Base-by-base conservation (phyloP, 805 yeast species). In the Limtongozyma cylindracea region DNA sequence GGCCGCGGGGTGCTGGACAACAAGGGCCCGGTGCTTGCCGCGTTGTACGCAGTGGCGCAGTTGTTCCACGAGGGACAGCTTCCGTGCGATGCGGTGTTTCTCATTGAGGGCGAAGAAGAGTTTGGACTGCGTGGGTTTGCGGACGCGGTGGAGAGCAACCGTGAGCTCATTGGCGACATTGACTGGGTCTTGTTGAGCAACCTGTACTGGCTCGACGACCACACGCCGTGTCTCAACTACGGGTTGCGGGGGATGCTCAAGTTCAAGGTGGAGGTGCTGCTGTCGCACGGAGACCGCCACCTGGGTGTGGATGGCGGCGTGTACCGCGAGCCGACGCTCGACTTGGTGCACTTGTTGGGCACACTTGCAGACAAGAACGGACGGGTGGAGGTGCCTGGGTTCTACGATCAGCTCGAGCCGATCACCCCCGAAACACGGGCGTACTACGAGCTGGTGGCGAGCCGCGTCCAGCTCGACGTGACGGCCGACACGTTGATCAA, bases 241-340 rank as follows among this genome's bases (percentile, higher is more conserved):
- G 98, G 98, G 0, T 51, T 88, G 25, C 56, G 98, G 38, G 98
- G 98, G 22, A 84, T 82, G 2, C 54, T 88, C 12, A 73, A 80
- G 43, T 71, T 77, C 2, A 53, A 66, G n/a, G 59, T 88, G 3
- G 63, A 62, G 17, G 54, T 88, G 8, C 49, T 52, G 25, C 64
- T 80, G 23, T 82, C 69, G 30, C 56, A 56, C 27, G 91, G 91
- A 2, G 95, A 88, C 41, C 51, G 91, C 26, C 98, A 88, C 39
- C 77, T 95, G 0, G 98, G 98, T 29, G 88, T 88, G 7, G 91
- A 80, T 45, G 98, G 98, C 23, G 96, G 96, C 27, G 68, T 72
- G 6, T 61, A 64, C 28, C 56, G 72, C 25, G 98, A 84, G 34
- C 95, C 98, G 2, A 68, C 91, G 0, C 62, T 76, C 47, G 96